Conservation (phyloP, 352 stramenopile genomes). For the Albugo candida region DNA sequence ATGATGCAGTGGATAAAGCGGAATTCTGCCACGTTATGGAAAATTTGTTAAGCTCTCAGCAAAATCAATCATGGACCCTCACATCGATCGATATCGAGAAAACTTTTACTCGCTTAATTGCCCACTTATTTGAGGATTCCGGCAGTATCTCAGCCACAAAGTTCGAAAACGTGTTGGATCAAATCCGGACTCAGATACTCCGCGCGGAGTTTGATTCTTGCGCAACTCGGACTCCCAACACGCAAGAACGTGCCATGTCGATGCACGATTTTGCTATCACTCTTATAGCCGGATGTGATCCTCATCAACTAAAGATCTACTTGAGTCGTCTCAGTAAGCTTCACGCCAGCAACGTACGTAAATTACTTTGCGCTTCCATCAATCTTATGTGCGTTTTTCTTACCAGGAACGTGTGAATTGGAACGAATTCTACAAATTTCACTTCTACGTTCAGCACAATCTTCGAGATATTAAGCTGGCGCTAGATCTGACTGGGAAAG, state of each 20-base stretch:
- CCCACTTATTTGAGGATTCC: slow-evolving; percentile 1
- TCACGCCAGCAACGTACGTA: slow-evolving; percentile 30
- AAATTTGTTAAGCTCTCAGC: slow-evolving; percentile 20
- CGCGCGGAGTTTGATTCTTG: slow-evolving; percentile 56
- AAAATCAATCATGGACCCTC: slow-evolving; percentile 7
- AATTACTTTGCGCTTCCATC: background rate
- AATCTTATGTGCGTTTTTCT: background rate
- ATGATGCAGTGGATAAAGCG: slow-evolving; percentile 47
- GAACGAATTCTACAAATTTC: slow-evolving; percentile 53
- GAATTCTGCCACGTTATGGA: slow-evolving; percentile 60
- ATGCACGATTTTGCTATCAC: slow-evolving; percentile 65
- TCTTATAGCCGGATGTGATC: slow-evolving; percentile 50
- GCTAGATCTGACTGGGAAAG: slow-evolving; percentile 36
- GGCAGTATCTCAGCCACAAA: slow-evolving; percentile 38
- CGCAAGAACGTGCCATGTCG: slow-evolving; percentile 25
- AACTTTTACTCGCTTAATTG: background rate
- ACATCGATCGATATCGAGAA: slow-evolving; percentile 17
- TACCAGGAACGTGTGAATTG: slow-evolving; percentile 34
- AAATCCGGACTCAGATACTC: slow-evolving; percentile 35
- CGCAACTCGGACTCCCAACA: slow-evolving; percentile 21
- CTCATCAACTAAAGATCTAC: slow-evolving; percentile 32
- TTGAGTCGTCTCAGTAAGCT: slow-evolving; percentile 38
- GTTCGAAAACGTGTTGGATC: slow-evolving; percentile 24
- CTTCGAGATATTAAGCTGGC: slow-evolving; percentile 50
- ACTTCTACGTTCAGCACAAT: slow-evolving; percentile 52